A percentile compares a stretch with the other conserved stretches of the same genome.
phyloP scores from a whole-genome alignment of 768 basidiomycete species.

The Auriculariales sp. region DNA sequence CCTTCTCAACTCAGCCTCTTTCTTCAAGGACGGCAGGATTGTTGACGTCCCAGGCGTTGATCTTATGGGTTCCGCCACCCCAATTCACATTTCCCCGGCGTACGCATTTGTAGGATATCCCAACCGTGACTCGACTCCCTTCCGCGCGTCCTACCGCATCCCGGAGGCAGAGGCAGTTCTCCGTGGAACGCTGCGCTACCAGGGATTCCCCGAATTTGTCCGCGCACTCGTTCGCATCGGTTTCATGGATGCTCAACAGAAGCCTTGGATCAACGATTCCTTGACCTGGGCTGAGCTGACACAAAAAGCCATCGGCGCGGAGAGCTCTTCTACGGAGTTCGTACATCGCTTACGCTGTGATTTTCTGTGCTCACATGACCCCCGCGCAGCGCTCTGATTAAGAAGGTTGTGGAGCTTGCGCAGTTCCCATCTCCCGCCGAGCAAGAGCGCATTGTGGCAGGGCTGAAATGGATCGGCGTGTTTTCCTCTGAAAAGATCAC shows the following conservation, averaged over 20 bases:
- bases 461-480: conserved; percentile 85
- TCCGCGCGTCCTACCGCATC: conserved; percentile 83
- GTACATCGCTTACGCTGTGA: conserved; percentile 6
- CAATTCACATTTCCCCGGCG: conserved; percentile 90
- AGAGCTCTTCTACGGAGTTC: conserved; percentile 55
- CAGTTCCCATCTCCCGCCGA: conserved; percentile 61
- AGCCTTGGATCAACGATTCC: conserved; percentile 63
- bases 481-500: conserved; percentile 57
- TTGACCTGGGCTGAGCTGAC: conserved; percentile 77
- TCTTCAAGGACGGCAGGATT: conserved; percentile 49
- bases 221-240: conserved; percentile 74
- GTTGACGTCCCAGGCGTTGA: conserved; percentile 60
- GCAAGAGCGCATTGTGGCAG: conserved; percentile 67
- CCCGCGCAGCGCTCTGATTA: conserved; percentile 36
- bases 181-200: conserved; percentile 86
- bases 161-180: conserved; percentile 88
- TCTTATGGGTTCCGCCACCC: conserved; percentile 81
- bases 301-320: conserved; percentile 56
- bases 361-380: not conserved
- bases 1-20: conserved; percentile 79
- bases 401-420: conserved; percentile 53
- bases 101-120: conserved; percentile 96
- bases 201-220: conserved; percentile 95
- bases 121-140: conserved; percentile 85
- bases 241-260: conserved; percentile 61